Evolutionary conservation across 2,329 filamentous ascomycete genomes (phyloP), one percentile per base, ranked within the genome.

Genomic region (Neonectria magnoliae): DNA sequence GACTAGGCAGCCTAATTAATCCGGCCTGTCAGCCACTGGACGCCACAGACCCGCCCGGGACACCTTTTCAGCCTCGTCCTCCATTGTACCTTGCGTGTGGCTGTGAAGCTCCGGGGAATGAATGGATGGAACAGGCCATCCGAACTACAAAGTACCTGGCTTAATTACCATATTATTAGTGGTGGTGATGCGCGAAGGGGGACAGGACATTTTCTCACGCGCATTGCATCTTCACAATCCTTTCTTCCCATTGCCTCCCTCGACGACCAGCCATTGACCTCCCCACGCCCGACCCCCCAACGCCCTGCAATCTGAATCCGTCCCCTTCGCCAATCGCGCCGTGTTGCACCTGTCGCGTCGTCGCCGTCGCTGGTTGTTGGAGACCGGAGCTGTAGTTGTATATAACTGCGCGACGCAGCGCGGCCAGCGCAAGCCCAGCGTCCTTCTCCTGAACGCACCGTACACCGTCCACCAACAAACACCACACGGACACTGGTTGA

Each of bases 361-460:
- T 55, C 45, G 29, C 55, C 48, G 45, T 44, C 60, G 54, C 48
- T 20, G 47, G 27, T 58, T 38, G n/a, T 64, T 41, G 33, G 33
- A 60, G 55, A 10, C n/a, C 53, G 44, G 55, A 44, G 31, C 41
- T 59, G 42, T 48, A 63, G 50, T 53, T 31, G 53, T 53, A 20
- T 31, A 47, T 53, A 20, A 45, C 54, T 45, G 60, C 54, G 53
- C 59, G 56, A 45, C 54, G 27, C 60, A 53, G 53, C 54, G 60
- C 60, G 57, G 38, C 45, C 60, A 53, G 53, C 54, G 60, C 60
- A 62, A 53, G 27, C 29, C 42, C 45, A 29, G 18, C 14, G 42
- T 44, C 45, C 16, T 47, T 38, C 51, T 52, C 29, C n/a, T 36
- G 7, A 42, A 22, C 45, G 45, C 59, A 56, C 51, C 25, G 33